A percentile compares a stretch with the other conserved stretches of the same genome.
Evolutionary conservation across 1,284 basidiomycete genomes (phyloP).

Genomic region (Tylopilus orsonianus): DNA sequence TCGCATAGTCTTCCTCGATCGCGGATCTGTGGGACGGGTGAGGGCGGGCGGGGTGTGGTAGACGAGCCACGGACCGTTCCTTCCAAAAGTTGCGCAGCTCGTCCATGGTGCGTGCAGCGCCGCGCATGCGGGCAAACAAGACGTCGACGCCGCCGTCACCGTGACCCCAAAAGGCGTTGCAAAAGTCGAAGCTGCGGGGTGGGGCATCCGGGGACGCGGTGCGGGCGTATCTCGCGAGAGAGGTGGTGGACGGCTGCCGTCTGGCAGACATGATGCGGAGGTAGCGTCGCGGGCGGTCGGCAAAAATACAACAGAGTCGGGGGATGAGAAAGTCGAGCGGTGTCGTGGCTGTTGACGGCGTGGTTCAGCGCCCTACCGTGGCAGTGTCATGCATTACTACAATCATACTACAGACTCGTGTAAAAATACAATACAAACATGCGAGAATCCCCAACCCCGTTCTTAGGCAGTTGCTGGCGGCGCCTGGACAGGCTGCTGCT

Average conservation of each 20-base stretch:
- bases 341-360: constrained; percentile 14
- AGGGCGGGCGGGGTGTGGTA: not conserved
- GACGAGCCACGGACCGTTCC: constrained; percentile 64
- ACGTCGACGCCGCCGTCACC: constrained; percentile 89
- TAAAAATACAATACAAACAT: not conserved
- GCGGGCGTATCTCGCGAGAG: constrained; percentile 64
- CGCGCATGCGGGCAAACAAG: constrained; percentile 84
- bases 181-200: constrained; percentile 74
- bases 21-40: constrained; percentile 42
- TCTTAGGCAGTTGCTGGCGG: not conserved
- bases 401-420: not conserved
- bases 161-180: constrained; percentile 94
- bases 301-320: constrained; percentile 16
- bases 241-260: constrained; percentile 74
- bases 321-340: not conserved
- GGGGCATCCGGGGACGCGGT: constrained; percentile 50
- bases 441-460: too few relatives aligned
- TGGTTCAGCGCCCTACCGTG: constrained; percentile 16
- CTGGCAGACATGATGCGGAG: constrained; percentile 52
- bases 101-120: constrained; percentile 84
- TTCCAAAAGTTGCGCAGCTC: constrained; percentile 88
- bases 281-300: constrained; percentile 16
- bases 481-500: not conserved
- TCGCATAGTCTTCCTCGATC: constrained; percentile 96
- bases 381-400: constrained; percentile 12